Percentiles rank a stretch among this genome's conserved stretches.
These are phyloP conservation scores for Penicillium vulpinum DNA, from an alignment of 2,329 filamentous ascomycete genomes.

Conservation along the genomic window DNA sequence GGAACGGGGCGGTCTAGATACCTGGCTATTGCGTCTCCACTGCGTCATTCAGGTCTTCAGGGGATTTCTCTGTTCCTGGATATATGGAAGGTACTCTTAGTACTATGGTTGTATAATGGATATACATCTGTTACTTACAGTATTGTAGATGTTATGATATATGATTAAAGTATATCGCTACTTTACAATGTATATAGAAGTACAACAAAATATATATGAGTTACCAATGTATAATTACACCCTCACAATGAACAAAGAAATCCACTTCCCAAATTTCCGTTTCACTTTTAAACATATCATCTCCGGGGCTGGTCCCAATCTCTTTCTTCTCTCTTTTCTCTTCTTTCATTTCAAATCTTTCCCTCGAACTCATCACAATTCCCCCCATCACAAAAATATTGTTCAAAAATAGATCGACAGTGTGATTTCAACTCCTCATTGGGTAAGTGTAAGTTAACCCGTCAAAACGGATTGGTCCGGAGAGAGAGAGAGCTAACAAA, in stretches of 20 bases:
- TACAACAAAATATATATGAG: too few relatives aligned
- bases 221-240: background rate
- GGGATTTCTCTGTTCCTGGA: constrained; percentile 2
- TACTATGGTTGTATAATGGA: too few relatives aligned
- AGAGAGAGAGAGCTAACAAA: constrained; percentile 22
- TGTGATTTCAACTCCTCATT: background rate
- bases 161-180: background rate
- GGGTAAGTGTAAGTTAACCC: constrained; percentile 1
- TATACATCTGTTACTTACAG: background rate
- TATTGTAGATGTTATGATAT: background rate
- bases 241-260: background rate
- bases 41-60: constrained; percentile 17
- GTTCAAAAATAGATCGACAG: constrained; percentile 1
- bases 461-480: constrained; percentile 5
- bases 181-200: background rate
- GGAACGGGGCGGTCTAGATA: constrained; percentile 27
- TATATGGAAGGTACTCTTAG: background rate
- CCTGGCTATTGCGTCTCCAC: constrained; percentile 22
- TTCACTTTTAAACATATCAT: background rate
- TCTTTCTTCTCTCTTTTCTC: background rate
- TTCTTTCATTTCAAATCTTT: background rate
- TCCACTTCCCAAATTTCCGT: background rate
- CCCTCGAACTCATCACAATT: background rate
- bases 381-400: background rate
- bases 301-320: background rate